Evolutionary conservation across 768 basidiomycete genomes (phyloP).

Genomic region (Leccinum disarticulatum): DNA sequence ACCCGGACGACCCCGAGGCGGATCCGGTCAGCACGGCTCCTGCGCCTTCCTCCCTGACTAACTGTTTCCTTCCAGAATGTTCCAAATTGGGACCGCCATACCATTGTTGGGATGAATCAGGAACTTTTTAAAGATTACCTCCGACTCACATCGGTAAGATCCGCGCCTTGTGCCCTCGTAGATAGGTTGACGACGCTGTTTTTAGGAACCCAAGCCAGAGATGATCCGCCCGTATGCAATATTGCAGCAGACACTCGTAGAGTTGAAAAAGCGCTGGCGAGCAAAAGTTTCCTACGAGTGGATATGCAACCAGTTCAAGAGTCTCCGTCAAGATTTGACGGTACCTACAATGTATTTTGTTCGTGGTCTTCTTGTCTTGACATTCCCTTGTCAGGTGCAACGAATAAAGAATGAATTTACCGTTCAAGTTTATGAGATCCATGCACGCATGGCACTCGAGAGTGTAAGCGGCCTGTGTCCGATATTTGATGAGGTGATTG

Average conservation of each 20-base stretch:
- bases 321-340: slow-evolving; percentile 94
- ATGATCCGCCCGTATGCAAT: slow-evolving; percentile 88
- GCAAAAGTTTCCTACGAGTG: slow-evolving; percentile 75
- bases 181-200: slow-evolving; percentile 6
- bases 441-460: slow-evolving; percentile 95
- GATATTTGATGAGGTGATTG: slow-evolving; percentile 12
- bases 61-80: slow-evolving; percentile 68
- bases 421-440: slow-evolving; percentile 95
- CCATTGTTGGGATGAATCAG: slow-evolving; percentile 89
- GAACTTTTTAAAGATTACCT: slow-evolving; percentile 96
- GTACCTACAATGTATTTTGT: slow-evolving; percentile 49
- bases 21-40: slow-evolving; percentile 54
- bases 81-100: slow-evolving; percentile 93
- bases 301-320: slow-evolving; percentile 99
- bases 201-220: slow-evolving; percentile 92
- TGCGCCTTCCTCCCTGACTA: slow-evolving; percentile 1
- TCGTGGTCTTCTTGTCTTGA: neutral
- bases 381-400: slow-evolving; percentile 68
- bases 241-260: slow-evolving; percentile 78
- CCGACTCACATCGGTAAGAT: slow-evolving; percentile 79
- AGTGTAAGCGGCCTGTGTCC: slow-evolving; percentile 50
- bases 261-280: slow-evolving; percentile 88
- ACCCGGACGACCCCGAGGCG: slow-evolving; percentile 67
- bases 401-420: slow-evolving; percentile 99
- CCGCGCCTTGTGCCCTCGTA: neutral